A percentile compares a stretch with the other conserved stretches of the same genome.
phyloP scores from a whole-genome alignment of 495 filamentous ascomycete genomes.

The Annulohypoxylon stygium region DNA sequence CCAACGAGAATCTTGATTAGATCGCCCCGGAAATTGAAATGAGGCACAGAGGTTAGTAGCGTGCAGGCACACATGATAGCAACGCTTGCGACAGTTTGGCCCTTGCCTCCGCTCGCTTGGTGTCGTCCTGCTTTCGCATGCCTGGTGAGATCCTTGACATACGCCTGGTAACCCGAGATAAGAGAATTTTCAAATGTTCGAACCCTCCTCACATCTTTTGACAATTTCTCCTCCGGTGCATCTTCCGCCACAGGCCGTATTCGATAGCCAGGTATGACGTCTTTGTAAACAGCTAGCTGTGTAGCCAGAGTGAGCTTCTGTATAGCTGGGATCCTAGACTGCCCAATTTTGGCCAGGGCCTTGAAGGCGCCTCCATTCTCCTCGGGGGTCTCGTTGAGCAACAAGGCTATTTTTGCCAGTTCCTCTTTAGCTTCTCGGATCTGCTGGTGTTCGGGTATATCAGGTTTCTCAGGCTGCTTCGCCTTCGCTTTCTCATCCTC shows the following conservation, averaged over 20 bases:
- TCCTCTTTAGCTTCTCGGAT: constrained; percentile 92
- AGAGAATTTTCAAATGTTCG: constrained; percentile 87
- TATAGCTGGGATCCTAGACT: constrained; percentile 76
- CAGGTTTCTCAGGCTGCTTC: constrained; percentile 62
- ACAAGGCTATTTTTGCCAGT: constrained; percentile 81
- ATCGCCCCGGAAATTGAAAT: constrained; percentile 95
- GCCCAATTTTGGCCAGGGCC: constrained; percentile 78
- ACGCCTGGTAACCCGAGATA: constrained; percentile 82
- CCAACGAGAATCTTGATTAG: constrained; percentile 87
- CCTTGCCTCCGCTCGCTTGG: constrained; percentile 46
- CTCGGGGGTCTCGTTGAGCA: constrained; percentile 93
- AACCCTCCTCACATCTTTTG: constrained; percentile 88
- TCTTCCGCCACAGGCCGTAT: constrained; percentile 86
- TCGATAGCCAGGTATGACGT: constrained; percentile 94
- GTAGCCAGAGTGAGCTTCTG: constrained; percentile 86
- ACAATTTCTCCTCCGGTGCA: constrained; percentile 79
- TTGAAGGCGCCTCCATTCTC: constrained; percentile 85
- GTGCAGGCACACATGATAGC: constrained; percentile 88
- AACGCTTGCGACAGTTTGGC: constrained; percentile 68
- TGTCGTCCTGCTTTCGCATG: constrained; percentile 67
- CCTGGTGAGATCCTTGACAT: constrained; percentile 77
- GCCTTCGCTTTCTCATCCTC: constrained; percentile 52
- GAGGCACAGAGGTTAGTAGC: constrained; percentile 82
- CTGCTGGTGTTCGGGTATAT: constrained; percentile 78
- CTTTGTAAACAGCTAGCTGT: constrained; percentile 92